Conservation (phyloP, 345 rosid genomes). For the Citrus australasica region DNA sequence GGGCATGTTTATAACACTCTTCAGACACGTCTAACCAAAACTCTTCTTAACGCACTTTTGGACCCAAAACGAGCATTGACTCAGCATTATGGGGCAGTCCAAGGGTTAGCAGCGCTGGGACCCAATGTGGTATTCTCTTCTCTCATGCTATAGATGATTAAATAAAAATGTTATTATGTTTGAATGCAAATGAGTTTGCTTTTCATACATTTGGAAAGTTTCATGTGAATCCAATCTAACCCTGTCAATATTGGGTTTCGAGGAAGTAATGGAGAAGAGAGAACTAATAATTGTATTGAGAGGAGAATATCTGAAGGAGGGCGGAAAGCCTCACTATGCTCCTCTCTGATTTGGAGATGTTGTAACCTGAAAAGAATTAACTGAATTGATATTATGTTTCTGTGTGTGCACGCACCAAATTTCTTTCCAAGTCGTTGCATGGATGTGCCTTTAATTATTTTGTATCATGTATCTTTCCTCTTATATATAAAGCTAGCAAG, state of each 20-base stretch:
- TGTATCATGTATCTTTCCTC: neutral
- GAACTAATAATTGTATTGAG: neutral
- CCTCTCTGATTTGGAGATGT: neutral
- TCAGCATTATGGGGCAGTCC: constrained; percentile 95
- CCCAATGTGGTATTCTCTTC: constrained; percentile 71
- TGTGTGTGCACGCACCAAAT: neutral
- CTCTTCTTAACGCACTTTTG: constrained; percentile 79
- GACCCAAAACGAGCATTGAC: constrained; percentile 84
- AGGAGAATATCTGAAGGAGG: neutral
- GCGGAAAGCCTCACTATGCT: neutral
- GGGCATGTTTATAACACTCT: constrained; percentile 77
- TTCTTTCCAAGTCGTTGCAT: neutral
- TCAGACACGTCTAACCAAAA: constrained; percentile 88
- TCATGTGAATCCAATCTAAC: neutral
- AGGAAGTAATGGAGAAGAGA: neutral
- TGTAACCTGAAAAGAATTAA: neutral
- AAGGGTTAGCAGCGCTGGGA: constrained; percentile 91
- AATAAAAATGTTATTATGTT: neutral
- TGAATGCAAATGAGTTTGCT: neutral
- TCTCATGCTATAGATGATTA: neutral
- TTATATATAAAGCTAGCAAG: neutral
- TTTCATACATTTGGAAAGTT: neutral
- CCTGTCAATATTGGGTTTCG: neutral
- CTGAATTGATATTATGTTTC: neutral
- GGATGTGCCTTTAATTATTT: neutral